A percentile compares a stretch with the other conserved stretches of the same genome.
Evolutionary conservation across 345 rosid species (phyloP).

Genomic region (Barbarea vulgaris): DNA sequence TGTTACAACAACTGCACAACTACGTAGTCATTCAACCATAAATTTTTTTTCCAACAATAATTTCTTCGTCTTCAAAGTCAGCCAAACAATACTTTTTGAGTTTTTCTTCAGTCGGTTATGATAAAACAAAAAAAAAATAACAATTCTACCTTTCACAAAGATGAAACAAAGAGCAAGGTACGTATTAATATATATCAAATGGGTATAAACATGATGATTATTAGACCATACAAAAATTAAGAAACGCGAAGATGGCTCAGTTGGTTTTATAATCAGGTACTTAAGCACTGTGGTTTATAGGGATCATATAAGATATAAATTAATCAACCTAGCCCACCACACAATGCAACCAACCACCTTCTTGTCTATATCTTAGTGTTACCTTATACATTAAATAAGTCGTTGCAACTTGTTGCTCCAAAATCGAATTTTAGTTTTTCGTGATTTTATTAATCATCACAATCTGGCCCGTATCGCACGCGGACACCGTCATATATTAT

Average conservation of each 20-base stretch:
- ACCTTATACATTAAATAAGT: slow-evolving; percentile 4
- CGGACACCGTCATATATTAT: not conserved
- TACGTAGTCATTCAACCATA: no score
- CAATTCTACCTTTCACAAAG: not conserved
- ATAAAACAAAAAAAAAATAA: no score
- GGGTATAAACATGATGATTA: not conserved
- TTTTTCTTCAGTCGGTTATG: no score
- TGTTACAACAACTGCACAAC: no score
- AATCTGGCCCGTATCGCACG: slow-evolving; percentile 20
- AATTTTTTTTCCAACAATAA: no score
- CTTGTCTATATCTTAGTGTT: slow-evolving; percentile 14
- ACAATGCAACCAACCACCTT: slow-evolving; percentile 2
- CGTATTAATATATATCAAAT: not conserved
- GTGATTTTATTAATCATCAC: slow-evolving; percentile 15
- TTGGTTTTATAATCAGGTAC: slow-evolving; percentile 15
- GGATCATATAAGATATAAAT: slow-evolving; percentile 4
- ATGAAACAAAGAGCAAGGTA: not conserved
- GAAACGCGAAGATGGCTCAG: not conserved
- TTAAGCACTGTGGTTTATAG: slow-evolving; percentile 27
- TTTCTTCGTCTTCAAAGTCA: not conserved
- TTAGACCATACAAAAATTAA: not conserved
- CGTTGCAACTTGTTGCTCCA: slow-evolving; percentile 30
- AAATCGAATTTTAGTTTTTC: not conserved
- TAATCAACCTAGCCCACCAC: slow-evolving; percentile 27
- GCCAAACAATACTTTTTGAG: not conserved